Percentiles rank a stretch among this genome's conserved stretches.
Conservation (phyloP, 192 early-diverging fungal genomes). For the Pilobolus umbonatus region DNA sequence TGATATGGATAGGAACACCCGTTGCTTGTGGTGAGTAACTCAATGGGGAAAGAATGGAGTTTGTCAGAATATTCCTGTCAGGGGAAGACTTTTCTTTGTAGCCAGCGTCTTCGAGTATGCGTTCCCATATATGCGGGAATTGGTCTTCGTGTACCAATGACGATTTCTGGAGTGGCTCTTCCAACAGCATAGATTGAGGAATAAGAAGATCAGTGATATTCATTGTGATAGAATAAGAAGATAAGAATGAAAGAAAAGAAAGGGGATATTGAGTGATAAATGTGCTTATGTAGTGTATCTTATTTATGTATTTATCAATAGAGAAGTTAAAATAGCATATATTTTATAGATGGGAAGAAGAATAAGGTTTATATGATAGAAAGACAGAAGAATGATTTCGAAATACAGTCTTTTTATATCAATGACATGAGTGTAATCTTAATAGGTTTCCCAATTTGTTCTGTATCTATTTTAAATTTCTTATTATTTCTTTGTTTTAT, state of each 20-base stretch:
- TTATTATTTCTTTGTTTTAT: no score
- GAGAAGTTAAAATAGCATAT: no score
- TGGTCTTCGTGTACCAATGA: conserved; percentile 21
- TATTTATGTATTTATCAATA: no score
- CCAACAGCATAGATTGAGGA: neutral
- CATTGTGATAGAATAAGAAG: conserved; percentile 4
- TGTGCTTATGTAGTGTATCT: no score
- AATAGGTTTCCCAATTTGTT: no score
- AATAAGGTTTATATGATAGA: no score
- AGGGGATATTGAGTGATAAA: neutral
- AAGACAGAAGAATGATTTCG: no score
- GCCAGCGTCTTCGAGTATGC: conserved; percentile 2
- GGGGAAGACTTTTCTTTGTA: neutral
- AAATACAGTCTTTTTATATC: no score
- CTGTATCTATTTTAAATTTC: no score
- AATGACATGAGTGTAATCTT: no score
- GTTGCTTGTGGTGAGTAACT: neutral
- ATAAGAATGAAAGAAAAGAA: neutral
- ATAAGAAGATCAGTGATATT: conserved; percentile 24
- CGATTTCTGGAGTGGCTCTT: no score
- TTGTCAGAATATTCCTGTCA: conserved; percentile 16
- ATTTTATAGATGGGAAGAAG: no score
- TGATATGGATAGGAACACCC: conserved; percentile 18
- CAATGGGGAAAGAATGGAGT: conserved; percentile 12
- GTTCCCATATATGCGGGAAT: conserved; percentile 12